phyloP scores from a whole-genome alignment of 2,329 filamentous ascomycete species.

The Beauveria caledonica region DNA sequence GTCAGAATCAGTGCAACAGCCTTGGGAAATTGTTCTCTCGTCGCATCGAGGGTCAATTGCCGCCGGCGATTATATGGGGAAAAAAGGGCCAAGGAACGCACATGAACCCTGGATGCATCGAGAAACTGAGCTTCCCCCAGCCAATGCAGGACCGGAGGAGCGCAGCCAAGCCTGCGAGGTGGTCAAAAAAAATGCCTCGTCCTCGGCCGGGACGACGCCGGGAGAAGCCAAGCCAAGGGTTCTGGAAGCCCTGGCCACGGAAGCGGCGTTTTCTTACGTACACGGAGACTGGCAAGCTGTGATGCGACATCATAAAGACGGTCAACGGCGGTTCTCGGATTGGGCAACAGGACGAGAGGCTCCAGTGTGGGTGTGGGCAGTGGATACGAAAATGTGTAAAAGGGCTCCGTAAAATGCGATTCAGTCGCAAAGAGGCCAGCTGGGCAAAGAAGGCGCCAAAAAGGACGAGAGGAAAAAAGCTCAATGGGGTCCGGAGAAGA shows the following conservation, averaged over 20 bases:
- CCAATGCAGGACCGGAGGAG: slow-evolving; percentile 4
- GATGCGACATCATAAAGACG: slow-evolving; percentile 10
- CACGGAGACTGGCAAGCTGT: not conserved
- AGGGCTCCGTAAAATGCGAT: slow-evolving; percentile 7
- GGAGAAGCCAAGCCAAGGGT: slow-evolving; percentile 7
- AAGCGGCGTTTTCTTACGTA: slow-evolving; percentile 12
- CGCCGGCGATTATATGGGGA: slow-evolving; percentile 2
- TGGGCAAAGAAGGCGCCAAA: not conserved
- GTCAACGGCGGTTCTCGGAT: slow-evolving; percentile 13
- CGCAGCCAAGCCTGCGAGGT: slow-evolving; percentile 1
- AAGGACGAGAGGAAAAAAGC: not conserved
- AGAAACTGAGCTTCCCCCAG: slow-evolving; percentile 9
- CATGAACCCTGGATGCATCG: slow-evolving; percentile 10
- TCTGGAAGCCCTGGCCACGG: slow-evolving; percentile 1
- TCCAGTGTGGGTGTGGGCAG: slow-evolving; percentile 1
- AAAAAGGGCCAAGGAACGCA: not conserved
- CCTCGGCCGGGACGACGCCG: slow-evolving; percentile 5
- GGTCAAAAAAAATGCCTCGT: slow-evolving; percentile 12
- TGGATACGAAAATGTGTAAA: slow-evolving; percentile 1
- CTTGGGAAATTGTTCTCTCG: not conserved
- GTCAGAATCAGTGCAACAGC: not conserved
- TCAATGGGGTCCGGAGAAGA: not conserved
- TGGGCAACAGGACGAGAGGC: not conserved
- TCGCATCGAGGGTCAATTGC: slow-evolving; percentile 5
- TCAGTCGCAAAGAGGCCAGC: not conserved